Base-by-base conservation (phyloP, 495 filamentous ascomycete species). In the Podospora bellae-mahoneyi region DNA sequence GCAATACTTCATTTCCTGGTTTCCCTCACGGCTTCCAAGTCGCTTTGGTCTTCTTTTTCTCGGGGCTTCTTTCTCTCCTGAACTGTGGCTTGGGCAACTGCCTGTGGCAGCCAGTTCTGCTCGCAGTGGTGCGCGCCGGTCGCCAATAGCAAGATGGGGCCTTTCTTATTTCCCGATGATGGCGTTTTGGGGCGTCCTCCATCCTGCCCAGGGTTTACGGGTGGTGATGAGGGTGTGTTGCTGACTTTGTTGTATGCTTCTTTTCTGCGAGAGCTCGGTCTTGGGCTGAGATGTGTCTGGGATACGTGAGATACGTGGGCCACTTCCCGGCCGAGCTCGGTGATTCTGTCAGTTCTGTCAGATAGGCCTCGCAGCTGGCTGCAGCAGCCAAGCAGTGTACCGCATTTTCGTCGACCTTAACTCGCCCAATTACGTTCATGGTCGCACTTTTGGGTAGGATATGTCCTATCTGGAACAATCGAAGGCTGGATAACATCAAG, bases 281-380 rank as follows among this genome's bases (percentile, higher is more conserved):
- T 3, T 58, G 55, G 55, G 55, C 55, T 58, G 55, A 58, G 55
- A 58, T 58, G 54, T 58, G 55, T 58, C 55, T 58, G n/a, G 55
- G 55, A 58, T 58, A 65, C 23, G 64, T 58, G n/a, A n/a, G 55
- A 58, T 58, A 65, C 23, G 64, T 58, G 53, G 48, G 55, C 64
- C 64, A 65, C 64, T 65, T 3, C 19, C 53, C 23, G 64, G 20
- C 27, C 64, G 16, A 56, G 64, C 19, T 30, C 23, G 48, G 64
- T n/a, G 23, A 57, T 20, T n/a, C 64, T 65, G 64, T 65, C 64
- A 65, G 10, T 34, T 48, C 54, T 26, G 44, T 30, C 58, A 60
- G 28, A 30, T 27, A 60, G 19, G 2, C 23, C 19, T 19, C 48
- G 34, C 32, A 64, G 62, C 27, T 39, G 62, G 16, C 62, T 54